Percentiles rank a stretch among this genome's conserved stretches.
phyloP scores from a whole-genome alignment of 2,329 filamentous ascomycete genomes.

The Penicillium sp. region DNA sequence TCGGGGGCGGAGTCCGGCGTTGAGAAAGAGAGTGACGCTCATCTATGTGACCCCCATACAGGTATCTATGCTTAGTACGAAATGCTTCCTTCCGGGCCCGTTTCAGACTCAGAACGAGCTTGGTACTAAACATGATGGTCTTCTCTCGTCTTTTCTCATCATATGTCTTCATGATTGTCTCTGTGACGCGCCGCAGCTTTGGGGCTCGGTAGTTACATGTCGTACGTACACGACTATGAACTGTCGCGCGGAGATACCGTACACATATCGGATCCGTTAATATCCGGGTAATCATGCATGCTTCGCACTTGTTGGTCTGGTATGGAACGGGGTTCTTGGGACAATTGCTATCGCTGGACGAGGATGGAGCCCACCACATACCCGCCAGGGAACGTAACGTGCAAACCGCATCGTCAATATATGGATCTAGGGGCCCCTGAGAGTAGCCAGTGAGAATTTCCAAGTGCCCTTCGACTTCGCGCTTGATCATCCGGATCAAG shows the following conservation, averaged over 20 bases:
- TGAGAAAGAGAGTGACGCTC: neutral
- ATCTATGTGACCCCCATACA: neutral
- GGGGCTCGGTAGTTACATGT: slow-evolving; percentile 28
- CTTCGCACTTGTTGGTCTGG: slow-evolving; percentile 42
- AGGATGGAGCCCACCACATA: slow-evolving; percentile 36
- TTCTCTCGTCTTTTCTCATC: neutral
- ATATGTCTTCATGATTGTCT: slow-evolving; percentile 32
- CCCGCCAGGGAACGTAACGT: slow-evolving; percentile 34
- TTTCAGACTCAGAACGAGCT: slow-evolving; percentile 18
- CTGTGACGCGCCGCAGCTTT: slow-evolving; percentile 35
- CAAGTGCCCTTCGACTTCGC: slow-evolving; percentile 32
- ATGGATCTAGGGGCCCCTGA: slow-evolving; percentile 11
- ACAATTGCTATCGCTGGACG: neutral
- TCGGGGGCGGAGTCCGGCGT: neutral
- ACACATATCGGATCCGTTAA: slow-evolving; percentile 30
- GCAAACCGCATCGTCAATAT: slow-evolving; percentile 21
- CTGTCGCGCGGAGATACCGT: slow-evolving; percentile 34
- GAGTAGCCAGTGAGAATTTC: slow-evolving; percentile 26
- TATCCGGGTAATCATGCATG: slow-evolving; percentile 44
- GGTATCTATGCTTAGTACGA: neutral
- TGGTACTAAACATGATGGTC: slow-evolving; percentile 5
- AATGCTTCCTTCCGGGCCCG: slow-evolving; percentile 18
- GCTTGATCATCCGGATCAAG: slow-evolving; percentile 26
- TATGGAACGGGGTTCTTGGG: slow-evolving; percentile 28
- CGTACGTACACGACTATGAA: slow-evolving; percentile 39